Conservation (phyloP, 306 rosid species). For the Sicyos baderoa region DNA sequence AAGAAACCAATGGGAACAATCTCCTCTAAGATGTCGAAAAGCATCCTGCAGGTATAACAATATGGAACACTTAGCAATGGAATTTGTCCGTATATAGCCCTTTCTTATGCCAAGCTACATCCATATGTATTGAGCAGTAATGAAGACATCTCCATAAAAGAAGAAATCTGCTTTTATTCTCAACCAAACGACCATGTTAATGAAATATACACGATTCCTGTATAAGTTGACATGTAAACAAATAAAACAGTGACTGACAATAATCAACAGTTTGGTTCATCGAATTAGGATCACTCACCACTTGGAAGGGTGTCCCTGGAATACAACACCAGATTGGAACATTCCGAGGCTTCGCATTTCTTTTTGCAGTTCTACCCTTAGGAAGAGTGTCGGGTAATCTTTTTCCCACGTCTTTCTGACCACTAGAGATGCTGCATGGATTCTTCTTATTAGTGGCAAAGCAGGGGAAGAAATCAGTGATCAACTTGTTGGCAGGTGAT, state of each 20-base stretch:
- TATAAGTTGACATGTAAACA: too few species aligned
- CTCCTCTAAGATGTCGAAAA: constrained; percentile 78
- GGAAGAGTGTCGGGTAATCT: constrained; percentile 28
- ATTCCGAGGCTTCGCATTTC: constrained; percentile 41
- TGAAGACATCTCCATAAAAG: background rate
- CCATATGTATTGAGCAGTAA: background rate
- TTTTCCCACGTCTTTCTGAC: constrained; percentile 29
- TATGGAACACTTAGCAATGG: constrained; percentile 22
- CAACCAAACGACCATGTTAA: constrained; percentile 1
- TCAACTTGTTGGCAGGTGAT: constrained; percentile 58
- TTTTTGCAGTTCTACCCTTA: constrained; percentile 34
- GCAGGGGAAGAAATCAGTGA: constrained; percentile 75
- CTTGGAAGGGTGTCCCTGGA: constrained; percentile 85
- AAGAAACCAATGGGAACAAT: constrained; percentile 91
- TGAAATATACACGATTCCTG: background rate
- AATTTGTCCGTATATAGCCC: background rate
- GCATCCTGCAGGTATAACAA: constrained; percentile 64
- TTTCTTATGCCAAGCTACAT: background rate
- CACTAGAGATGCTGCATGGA: constrained; percentile 28
- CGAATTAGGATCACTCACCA: constrained; percentile 37
- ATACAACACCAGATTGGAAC: constrained; percentile 77
- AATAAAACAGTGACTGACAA: background rate
- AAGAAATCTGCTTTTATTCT: constrained; percentile 4
- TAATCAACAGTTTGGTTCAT: constrained; percentile 3
- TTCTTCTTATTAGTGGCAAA: constrained; percentile 44